These are phyloP conservation scores for Geotrichum candidum DNA, from an alignment of 1,139 yeast genomes.

Conservation along the genomic window DNA sequence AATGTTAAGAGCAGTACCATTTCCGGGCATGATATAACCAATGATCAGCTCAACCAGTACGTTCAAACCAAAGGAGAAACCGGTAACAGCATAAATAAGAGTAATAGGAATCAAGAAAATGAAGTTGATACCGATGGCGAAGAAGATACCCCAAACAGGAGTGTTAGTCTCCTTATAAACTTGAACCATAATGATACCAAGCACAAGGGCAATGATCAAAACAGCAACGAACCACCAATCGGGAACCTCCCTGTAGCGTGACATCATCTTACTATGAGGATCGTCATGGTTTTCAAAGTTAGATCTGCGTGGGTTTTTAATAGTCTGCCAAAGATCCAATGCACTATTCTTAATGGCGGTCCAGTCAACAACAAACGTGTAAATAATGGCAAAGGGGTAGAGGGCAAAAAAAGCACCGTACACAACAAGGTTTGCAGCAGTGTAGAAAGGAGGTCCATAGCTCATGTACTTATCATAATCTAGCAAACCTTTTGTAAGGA, in stretches of 20 bases:
- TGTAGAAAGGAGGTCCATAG: conserved; percentile 46
- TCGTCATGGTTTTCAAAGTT: conserved; percentile 27
- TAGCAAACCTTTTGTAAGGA: conserved; percentile 40
- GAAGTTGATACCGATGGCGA: conserved; percentile 50
- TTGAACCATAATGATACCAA: conserved; percentile 45
- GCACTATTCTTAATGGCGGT: conserved; percentile 19
- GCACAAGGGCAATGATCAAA: conserved; percentile 40
- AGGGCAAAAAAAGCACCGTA: conserved; percentile 33
- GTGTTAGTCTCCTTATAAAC: conserved; percentile 38
- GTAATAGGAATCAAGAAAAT: conserved; percentile 49
- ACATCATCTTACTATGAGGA: conserved; percentile 40
- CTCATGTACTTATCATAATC: conserved; percentile 30
- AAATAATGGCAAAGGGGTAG: conserved; percentile 28
- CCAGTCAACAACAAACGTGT: conserved; percentile 25
- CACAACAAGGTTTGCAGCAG: conserved; percentile 39
- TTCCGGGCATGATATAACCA: conserved; percentile 59
- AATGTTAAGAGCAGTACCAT: conserved; percentile 53
- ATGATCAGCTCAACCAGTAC: conserved; percentile 51
- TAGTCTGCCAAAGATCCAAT: conserved; percentile 24
- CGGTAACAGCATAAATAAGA: conserved; percentile 46
- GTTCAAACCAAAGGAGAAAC: conserved; percentile 48
- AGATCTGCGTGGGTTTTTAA: conserved; percentile 34
- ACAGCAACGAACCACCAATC: conserved; percentile 50
- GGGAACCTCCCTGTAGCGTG: conserved; percentile 54
- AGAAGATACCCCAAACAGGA: conserved; percentile 52